These are phyloP conservation scores for Berkeleyomyces basicola DNA, from an alignment of 2,329 filamentous ascomycete species.

Conservation along the genomic window DNA sequence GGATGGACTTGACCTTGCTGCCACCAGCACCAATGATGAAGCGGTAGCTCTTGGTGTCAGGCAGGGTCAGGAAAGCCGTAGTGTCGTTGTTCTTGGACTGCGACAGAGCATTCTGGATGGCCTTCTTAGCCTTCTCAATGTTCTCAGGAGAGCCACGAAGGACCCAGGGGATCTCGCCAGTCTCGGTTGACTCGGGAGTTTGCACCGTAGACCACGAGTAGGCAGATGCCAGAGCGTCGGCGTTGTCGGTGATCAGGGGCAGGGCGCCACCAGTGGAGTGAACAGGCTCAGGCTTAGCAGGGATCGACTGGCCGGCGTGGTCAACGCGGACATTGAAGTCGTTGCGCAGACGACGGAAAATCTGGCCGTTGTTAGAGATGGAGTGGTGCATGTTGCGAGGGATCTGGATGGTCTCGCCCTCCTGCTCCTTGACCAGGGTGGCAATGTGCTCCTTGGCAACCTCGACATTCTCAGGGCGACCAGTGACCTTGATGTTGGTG, in stretches of 20 bases:
- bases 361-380: conserved; percentile 74
- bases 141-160: conserved; percentile 64
- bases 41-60: conserved; percentile 77
- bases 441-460: conserved; percentile 77
- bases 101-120: conserved; percentile 55
- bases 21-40: conserved; percentile 81
- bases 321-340: conserved; percentile 83
- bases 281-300: conserved; percentile 45
- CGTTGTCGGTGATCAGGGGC: conserved; percentile 87
- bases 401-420: conserved; percentile 74
- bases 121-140: conserved; percentile 63
- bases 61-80: conserved; percentile 75
- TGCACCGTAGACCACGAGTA: conserved; percentile 78
- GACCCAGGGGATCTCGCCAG: conserved; percentile 75
- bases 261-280: conserved; percentile 46
- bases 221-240: conserved; percentile 42
- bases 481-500: conserved; percentile 73
- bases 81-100: conserved; percentile 52
- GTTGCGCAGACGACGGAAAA: conserved; percentile 80
- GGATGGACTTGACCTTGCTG: conserved; percentile 80
- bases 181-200: conserved; percentile 34
- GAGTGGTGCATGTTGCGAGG: conserved; percentile 70
- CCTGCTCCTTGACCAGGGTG: conserved; percentile 64
- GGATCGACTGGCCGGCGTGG: conserved; percentile 65
- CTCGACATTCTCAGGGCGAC: conserved; percentile 60